Evolutionary conservation across 2,329 filamentous ascomycete genomes (phyloP), one percentile per base, ranked within the genome.

Genomic region (Thielaviopsis populi): DNA sequence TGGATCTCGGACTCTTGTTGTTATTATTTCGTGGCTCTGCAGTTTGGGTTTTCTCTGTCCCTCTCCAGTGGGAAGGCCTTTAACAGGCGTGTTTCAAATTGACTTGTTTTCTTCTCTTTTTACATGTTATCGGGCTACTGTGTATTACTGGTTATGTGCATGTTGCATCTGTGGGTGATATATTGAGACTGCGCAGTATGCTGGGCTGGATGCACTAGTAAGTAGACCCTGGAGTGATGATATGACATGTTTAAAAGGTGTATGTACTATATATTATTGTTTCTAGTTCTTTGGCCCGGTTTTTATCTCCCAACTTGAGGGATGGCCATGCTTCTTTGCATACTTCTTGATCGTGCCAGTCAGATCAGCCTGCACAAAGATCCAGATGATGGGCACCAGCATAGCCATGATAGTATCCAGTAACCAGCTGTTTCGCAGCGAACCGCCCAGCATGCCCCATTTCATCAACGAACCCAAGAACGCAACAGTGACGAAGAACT

Each of bases 401-500:
- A 78, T 81, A 15, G 76, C 75, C 68, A 83, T 74, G 17, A 86
- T 62, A 1, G 79, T 82, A 71, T 88, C 85, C 50, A 83, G 58
- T 17, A 87, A 15, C 78, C 78, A 82, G 69, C 78, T 85, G 66
- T 84, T 84, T 68, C 83, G 77, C 61, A 77, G 74, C 17, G 78
- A 77, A 2, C 81, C 80, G 17, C 83, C 82, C 69, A 84, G 72
- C 19, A 75, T 71, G 30, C 76, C 76, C 71, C 81, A 86, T 68
- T 86, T 84, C 83, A 96, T 87, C 65, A 89, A 70, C 64, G 82
- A 74, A 1, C 87, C 89, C 58, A 96, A 72, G 67, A 85, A 83
- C 66, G 84, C 86, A 11, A 91, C 88, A 0, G 89, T 86, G 54
- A 96, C 82, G 70, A 89, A 79, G 73, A 89, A 92, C 27, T 94